phyloP scores from a whole-genome alignment of 1,284 basidiomycete species.

The Leucoagaricus sp. region DNA sequence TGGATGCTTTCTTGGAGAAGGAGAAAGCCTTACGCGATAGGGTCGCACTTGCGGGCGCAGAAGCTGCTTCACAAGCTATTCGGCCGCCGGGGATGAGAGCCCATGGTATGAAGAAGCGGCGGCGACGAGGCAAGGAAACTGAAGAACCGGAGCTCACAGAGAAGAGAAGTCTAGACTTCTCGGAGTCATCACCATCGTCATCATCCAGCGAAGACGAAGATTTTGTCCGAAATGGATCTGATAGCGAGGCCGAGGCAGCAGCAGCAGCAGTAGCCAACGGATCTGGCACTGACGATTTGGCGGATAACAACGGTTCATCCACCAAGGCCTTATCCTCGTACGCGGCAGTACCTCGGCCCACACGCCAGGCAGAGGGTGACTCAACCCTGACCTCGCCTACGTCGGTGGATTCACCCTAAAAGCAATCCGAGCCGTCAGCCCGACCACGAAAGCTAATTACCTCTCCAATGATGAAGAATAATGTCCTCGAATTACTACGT shows the following conservation, averaged over 20 bases:
- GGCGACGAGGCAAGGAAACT: constrained; percentile 37
- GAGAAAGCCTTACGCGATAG: constrained; percentile 57
- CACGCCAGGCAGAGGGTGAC: constrained; percentile 5
- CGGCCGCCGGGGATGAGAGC: constrained; percentile 56
- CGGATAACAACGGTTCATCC: not conserved
- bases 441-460: constrained; percentile 32
- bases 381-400: not conserved
- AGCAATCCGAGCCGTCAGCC: not conserved
- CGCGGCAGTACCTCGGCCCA: constrained; percentile 22
- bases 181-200: constrained; percentile 15
- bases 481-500: constrained; percentile 10
- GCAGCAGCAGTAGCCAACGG: constrained; percentile 12
- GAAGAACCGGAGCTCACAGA: constrained; percentile 6
- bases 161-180: constrained; percentile 19
- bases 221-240: constrained; percentile 2
- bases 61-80: constrained; percentile 27
- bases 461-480: constrained; percentile 50
- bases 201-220: constrained; percentile 15
- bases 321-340: constrained; percentile 3
- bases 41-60: constrained; percentile 44
- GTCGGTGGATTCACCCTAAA: not conserved
- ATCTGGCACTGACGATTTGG: constrained; percentile 2
- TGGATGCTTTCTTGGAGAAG: constrained; percentile 77
- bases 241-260: no score
- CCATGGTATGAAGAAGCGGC: constrained; percentile 72